Evolutionary conservation across 2,329 filamentous ascomycete genomes (phyloP).

Genomic region (Botrytis elliptica): DNA sequence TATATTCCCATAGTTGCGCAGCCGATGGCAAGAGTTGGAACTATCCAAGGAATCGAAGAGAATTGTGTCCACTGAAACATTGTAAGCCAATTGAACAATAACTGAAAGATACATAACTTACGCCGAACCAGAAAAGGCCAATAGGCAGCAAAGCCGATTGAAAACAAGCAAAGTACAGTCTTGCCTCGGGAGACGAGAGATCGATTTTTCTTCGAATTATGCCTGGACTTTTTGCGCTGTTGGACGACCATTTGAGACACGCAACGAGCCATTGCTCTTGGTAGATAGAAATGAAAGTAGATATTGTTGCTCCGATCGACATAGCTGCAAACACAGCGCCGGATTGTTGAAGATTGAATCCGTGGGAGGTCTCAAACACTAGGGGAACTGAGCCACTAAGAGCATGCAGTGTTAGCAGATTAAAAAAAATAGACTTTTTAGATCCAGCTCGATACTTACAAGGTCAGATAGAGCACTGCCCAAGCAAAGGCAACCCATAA

Average conservation of each 20-base stretch:
- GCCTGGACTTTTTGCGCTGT: slow-evolving; percentile 24
- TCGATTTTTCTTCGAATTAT: slow-evolving; percentile 29
- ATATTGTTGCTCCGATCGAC: slow-evolving; percentile 63
- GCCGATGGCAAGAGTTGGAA: slow-evolving; percentile 66
- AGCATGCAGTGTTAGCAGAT: background rate
- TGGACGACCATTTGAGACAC: slow-evolving; percentile 40
- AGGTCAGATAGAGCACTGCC: slow-evolving; percentile 84
- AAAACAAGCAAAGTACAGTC: slow-evolving; percentile 81
- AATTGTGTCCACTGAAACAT: slow-evolving; percentile 65
- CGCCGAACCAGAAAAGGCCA: slow-evolving; percentile 64
- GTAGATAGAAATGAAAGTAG: slow-evolving; percentile 66
- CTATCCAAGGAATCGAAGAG: slow-evolving; percentile 66
- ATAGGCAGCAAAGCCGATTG: slow-evolving; percentile 72
- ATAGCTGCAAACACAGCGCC: slow-evolving; percentile 75
- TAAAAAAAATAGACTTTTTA: background rate
- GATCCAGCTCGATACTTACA: slow-evolving; percentile 40
- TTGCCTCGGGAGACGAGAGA: slow-evolving; percentile 63
- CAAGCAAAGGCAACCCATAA: slow-evolving; percentile 89
- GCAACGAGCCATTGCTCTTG: slow-evolving; percentile 66
- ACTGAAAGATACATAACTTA: background rate
- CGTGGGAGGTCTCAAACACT: slow-evolving; percentile 67
- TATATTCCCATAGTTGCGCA: slow-evolving; percentile 84
- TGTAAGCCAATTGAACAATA: background rate
- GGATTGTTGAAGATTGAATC: slow-evolving; percentile 64
- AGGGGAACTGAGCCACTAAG: slow-evolving; percentile 66